Evolutionary conservation across 1,284 basidiomycete genomes (phyloP), one percentile per base, ranked within the genome.

Genomic region (Caloboletus inedulis): DNA sequence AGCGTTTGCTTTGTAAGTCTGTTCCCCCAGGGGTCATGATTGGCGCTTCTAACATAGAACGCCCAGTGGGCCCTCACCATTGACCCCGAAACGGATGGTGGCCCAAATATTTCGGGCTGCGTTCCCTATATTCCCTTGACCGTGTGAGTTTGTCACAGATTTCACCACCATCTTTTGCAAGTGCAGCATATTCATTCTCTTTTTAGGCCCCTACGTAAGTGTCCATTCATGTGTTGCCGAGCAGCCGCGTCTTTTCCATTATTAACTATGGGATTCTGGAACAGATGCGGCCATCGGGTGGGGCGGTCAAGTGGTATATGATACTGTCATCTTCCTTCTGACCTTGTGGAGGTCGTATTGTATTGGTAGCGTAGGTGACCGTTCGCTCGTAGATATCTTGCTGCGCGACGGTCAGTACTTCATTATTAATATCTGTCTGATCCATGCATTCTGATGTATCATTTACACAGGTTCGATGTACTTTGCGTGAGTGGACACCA

Each of bases 1-100:
- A 12, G 30, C 10, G 48, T 64, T 3, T 51, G 52, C 43, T 29
- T 53, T 10, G 70, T 71, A 46, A 46, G 69, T 56, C 7, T 21
- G 29, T 37, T 35, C 23, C 19, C 35, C 13, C 7, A 14, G 10
- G 9, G 10, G 16, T 33, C 21, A 14, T 4, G 16, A 34, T 23
- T 9, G 33, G 18, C 31, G 9, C 14, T 42, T 40, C 45, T 59
- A 27, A 57, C 18, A 21, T 16, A 23, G 1, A 29, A 8, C 7
- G 27, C 30, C 7, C 25, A 59, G 57, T 60, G 54, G 57, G 36
- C 35, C 6, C 12, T 59, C 30, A 50, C 50, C 41, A 2, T 9
- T 9, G 27, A 2, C 27, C 31, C 45, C 12, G 7, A 18, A 10
- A 39, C 7, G n/a, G 4, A 7, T 0, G 7, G 6, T 0, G 2